These are phyloP conservation scores for Persicaria maculosa DNA, from an alignment of 148 eudicot species.

Conservation along the genomic window DNA sequence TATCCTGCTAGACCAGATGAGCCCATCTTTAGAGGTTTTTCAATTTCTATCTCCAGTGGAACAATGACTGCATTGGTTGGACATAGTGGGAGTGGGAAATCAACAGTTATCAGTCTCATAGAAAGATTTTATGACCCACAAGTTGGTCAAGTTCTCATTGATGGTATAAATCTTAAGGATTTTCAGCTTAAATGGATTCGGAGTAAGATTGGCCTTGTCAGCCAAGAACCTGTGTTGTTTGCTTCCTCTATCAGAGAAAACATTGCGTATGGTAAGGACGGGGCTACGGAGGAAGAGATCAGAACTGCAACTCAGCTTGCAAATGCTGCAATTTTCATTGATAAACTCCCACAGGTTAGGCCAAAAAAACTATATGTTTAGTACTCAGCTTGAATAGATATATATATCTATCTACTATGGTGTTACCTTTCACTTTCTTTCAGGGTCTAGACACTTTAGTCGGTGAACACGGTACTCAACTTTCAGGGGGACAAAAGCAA, in stretches of 20 bases:
- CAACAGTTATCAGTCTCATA: slow-evolving; percentile 50
- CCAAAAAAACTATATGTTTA: neutral
- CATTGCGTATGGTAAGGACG: slow-evolving; percentile 55
- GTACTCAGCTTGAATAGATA: neutral
- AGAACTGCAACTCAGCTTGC: slow-evolving; percentile 47
- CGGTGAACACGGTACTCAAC: slow-evolving; percentile 16
- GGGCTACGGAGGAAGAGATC: slow-evolving; percentile 46
- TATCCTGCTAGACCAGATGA: slow-evolving; percentile 59
- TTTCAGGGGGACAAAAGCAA: slow-evolving; percentile 18
- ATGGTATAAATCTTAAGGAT: slow-evolving; percentile 43
- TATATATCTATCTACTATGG: too few species aligned
- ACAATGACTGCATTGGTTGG: slow-evolving; percentile 55
- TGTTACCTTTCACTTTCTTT: neutral
- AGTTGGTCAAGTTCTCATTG: slow-evolving; percentile 48
- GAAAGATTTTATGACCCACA: slow-evolving; percentile 64
- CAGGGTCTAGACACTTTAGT: slow-evolving; percentile 15
- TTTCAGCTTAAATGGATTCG: slow-evolving; percentile 59
- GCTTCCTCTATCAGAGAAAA: slow-evolving; percentile 54
- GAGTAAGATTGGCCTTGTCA: slow-evolving; percentile 51
- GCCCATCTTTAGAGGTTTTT: slow-evolving; percentile 44
- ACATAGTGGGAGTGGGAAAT: slow-evolving; percentile 65
- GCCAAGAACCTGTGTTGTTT: slow-evolving; percentile 65
- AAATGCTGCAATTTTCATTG: slow-evolving; percentile 60
- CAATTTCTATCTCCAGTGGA: slow-evolving; percentile 44
- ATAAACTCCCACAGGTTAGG: slow-evolving; percentile 46